These are phyloP conservation scores for Rhynchosporium agropyri DNA, from an alignment of 2,329 filamentous ascomycete genomes.

Conservation along the genomic window DNA sequence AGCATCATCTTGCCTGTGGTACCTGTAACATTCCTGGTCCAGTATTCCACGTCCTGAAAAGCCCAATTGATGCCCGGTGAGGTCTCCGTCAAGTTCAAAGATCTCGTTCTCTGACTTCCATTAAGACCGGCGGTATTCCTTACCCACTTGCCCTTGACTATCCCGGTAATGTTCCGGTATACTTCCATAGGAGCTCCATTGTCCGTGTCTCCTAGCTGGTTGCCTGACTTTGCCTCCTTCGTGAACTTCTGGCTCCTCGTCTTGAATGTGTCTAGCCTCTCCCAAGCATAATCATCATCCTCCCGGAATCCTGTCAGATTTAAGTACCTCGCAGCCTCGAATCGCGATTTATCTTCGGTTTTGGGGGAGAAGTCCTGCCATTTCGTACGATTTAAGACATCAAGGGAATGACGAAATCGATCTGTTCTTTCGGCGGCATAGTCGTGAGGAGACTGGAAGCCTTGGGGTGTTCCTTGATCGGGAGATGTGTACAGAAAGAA, in stretches of 20 bases:
- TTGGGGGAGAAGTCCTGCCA: conserved; percentile 64
- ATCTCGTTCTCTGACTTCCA: conserved; percentile 39
- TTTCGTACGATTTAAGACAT: conserved; percentile 55
- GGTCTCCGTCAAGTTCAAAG: conserved; percentile 67
- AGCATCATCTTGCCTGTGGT: conserved; percentile 68
- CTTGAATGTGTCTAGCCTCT: conserved; percentile 67
- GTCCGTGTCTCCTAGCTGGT: conserved; percentile 15
- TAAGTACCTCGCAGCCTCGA: conserved; percentile 50
- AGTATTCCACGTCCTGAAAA: conserved; percentile 54
- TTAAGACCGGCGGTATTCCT: conserved; percentile 35
- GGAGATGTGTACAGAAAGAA: conserved; percentile 41
- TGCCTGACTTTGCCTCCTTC: conserved; percentile 50
- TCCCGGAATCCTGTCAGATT: conserved; percentile 78
- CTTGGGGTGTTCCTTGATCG: conserved; percentile 39
- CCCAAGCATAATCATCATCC: conserved; percentile 78
- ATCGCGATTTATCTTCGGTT: conserved; percentile 32
- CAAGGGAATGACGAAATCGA: conserved; percentile 55
- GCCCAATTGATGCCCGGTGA: conserved; percentile 68
- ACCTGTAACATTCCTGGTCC: conserved; percentile 81
- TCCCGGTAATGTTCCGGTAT: conserved; percentile 43
- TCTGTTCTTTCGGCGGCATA: conserved; percentile 51
- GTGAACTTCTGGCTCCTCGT: conserved; percentile 65
- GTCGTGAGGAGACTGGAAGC: conserved; percentile 49
- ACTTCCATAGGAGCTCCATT: conserved; percentile 33
- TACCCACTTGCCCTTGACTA: conserved; percentile 41